Evolutionary conservation across 2,329 filamentous ascomycete species (phyloP).

Genomic region (Colletotrichum euphorbiae): DNA sequence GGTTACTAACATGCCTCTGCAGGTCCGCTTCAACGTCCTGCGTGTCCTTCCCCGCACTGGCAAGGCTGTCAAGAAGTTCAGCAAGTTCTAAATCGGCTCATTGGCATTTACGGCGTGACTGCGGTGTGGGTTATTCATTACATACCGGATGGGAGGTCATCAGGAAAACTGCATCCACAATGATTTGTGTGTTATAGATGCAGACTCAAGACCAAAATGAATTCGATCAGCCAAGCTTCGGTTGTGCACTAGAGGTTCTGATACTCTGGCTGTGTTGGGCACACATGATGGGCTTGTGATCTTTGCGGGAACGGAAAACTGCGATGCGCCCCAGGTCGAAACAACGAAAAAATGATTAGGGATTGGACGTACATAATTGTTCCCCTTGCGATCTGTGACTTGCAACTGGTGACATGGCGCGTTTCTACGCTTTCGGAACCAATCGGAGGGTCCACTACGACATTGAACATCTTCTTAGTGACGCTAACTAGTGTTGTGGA

Average conservation of each 20-base stretch:
- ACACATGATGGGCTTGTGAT: conserved; percentile 39
- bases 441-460: too few species aligned
- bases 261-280: conserved; percentile 36
- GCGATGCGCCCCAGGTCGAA: conserved; percentile 39
- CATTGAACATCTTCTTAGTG: too few species aligned
- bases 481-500: too few species aligned
- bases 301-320: conserved; percentile 40
- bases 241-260: conserved; percentile 46
- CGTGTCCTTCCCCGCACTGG: conserved; percentile 97
- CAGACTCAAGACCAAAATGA: conserved; percentile 46
- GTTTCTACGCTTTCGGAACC: too few species aligned
- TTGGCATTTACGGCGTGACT: conserved; percentile 67
- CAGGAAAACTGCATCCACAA: conserved; percentile 44
- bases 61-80: conserved; percentile 97
- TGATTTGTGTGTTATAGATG: conserved; percentile 57
- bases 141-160: conserved; percentile 43
- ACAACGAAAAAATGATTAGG: conserved; percentile 39
- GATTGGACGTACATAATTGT: conserved; percentile 14
- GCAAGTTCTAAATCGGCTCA: conserved; percentile 87
- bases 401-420: neutral
- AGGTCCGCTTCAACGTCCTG: conserved; percentile 99
- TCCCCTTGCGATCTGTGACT: neutral
- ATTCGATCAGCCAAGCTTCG: conserved; percentile 48
- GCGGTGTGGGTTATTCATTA: conserved; percentile 56
- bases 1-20: conserved; percentile 39